These are phyloP conservation scores for Lathyrus oleraceus DNA, from an alignment of 306 rosid genomes.

Conservation along the genomic window DNA sequence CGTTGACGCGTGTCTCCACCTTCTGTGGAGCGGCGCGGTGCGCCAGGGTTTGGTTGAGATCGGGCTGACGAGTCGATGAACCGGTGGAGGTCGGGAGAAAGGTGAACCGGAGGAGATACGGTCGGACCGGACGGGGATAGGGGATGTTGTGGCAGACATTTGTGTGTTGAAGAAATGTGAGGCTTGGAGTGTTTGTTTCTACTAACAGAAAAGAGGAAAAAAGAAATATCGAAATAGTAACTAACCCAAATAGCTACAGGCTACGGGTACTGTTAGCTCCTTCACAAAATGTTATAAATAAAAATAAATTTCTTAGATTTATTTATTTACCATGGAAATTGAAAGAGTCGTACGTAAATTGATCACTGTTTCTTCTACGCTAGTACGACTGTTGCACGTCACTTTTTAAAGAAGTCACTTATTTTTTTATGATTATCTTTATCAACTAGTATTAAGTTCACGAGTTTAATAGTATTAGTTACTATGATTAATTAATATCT, in stretches of 20 bases:
- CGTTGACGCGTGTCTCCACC: constrained; percentile 36
- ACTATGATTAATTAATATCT: no score
- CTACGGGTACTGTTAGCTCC: no score
- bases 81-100: constrained; percentile 51
- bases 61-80: constrained; percentile 33
- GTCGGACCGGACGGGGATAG: constrained; percentile 84
- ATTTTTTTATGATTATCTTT: background rate
- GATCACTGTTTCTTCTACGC: background rate
- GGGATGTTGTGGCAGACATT: constrained; percentile 56
- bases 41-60: constrained; percentile 39
- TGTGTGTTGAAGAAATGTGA: constrained; percentile 16
- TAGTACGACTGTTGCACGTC: background rate
- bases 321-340: no score
- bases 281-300: background rate
- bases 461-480: no score
- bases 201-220: background rate
- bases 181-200: constrained; percentile 19
- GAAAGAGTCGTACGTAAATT: background rate
- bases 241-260: no score
- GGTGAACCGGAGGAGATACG: constrained; percentile 61
- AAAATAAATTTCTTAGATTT: background rate
- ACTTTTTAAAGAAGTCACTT: background rate
- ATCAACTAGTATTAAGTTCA: no score
- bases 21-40: constrained; percentile 26
- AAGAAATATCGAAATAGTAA: no score